A percentile compares a stretch with the other conserved stretches of the same genome.
Conservation (phyloP, 2,329 filamentous ascomycete genomes). For the Anthostomella pinea region DNA sequence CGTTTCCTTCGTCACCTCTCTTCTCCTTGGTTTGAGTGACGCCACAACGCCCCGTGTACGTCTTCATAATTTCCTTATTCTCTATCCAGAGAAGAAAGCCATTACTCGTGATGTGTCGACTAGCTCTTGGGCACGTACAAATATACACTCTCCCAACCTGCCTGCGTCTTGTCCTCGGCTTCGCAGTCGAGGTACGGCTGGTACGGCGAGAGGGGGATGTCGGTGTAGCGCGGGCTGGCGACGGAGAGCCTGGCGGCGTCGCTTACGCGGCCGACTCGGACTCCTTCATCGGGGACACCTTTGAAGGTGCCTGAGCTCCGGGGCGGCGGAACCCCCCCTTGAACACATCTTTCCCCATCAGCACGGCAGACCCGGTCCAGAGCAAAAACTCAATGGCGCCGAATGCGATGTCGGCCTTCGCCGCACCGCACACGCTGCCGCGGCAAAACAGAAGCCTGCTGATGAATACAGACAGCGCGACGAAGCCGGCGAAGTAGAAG, state of each 20-base stretch:
- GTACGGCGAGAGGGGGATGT: conserved; percentile 31
- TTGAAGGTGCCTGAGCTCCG: conserved; percentile 23
- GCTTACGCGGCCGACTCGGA: conserved; percentile 31
- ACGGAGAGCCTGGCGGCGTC: conserved; percentile 9
- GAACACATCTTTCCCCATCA: conserved; percentile 48
- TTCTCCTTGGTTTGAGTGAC: too few species aligned
- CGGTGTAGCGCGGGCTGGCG: conserved; percentile 24
- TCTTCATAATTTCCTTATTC: too few species aligned
- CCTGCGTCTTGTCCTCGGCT: conserved; percentile 10
- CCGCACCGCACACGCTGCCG: conserved; percentile 54
- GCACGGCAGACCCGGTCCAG: conserved; percentile 49
- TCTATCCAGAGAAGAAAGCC: too few species aligned
- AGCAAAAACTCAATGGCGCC: conserved; percentile 51
- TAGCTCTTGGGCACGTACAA: conserved; percentile 18
- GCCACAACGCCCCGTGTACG: too few species aligned
- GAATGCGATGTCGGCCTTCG: conserved; percentile 53
- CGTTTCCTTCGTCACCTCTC: conserved; percentile 5
- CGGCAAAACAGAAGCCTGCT: conserved; percentile 54
- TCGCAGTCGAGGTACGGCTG: conserved; percentile 21
- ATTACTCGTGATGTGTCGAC: conserved; percentile 4
- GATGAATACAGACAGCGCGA: conserved; percentile 57
- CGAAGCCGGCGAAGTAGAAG: conserved; percentile 59
- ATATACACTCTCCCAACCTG: conserved; percentile 16
- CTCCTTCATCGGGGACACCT: conserved; percentile 38
- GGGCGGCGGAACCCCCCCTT: conserved; percentile 35